Conservation (phyloP, 164 flowering plant species). For the Pachysandra terminalis region DNA sequence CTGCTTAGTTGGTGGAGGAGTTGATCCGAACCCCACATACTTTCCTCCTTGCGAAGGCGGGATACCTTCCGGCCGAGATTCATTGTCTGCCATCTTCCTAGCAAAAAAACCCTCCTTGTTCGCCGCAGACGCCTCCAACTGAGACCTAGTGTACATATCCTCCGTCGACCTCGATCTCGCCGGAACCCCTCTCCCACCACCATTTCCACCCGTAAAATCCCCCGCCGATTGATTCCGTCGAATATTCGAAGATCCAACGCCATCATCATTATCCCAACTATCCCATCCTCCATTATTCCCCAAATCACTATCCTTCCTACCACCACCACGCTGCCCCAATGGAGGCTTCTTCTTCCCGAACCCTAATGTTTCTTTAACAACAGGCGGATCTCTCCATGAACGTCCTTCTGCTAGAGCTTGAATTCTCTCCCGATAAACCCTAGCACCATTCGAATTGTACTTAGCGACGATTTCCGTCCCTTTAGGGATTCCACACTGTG, state of each 20-base stretch:
- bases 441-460: slow-evolving; percentile 60
- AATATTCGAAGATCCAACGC: slow-evolving; percentile 15
- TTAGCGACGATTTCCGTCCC: slow-evolving; percentile 63
- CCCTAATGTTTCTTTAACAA: slow-evolving; percentile 35
- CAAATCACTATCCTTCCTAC: slow-evolving; percentile 12
- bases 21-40: slow-evolving; percentile 96
- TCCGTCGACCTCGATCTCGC: slow-evolving; percentile 69
- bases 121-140: slow-evolving; percentile 90
- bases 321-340: slow-evolving; percentile 14
- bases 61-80: slow-evolving; percentile 71
- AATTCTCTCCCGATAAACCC: slow-evolving; percentile 51
- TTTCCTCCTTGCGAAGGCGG: slow-evolving; percentile 97
- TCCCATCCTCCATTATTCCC: slow-evolving; percentile 52
- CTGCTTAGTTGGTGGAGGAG: slow-evolving; percentile 40
- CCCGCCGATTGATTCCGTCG: slow-evolving; percentile 62
- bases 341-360: slow-evolving; percentile 37
- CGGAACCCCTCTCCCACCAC: slow-evolving; percentile 39
- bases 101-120: slow-evolving; percentile 80
- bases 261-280: slow-evolving; percentile 54
- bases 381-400: slow-evolving; percentile 58
- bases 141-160: slow-evolving; percentile 60
- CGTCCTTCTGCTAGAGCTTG: slow-evolving; percentile 57
- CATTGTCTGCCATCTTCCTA: slow-evolving; percentile 72
- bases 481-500: slow-evolving; percentile 48
- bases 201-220: slow-evolving; percentile 42